These are phyloP conservation scores for Tolypocladium pustulatum DNA, from an alignment of 2,329 filamentous ascomycete species.

Conservation along the genomic window DNA sequence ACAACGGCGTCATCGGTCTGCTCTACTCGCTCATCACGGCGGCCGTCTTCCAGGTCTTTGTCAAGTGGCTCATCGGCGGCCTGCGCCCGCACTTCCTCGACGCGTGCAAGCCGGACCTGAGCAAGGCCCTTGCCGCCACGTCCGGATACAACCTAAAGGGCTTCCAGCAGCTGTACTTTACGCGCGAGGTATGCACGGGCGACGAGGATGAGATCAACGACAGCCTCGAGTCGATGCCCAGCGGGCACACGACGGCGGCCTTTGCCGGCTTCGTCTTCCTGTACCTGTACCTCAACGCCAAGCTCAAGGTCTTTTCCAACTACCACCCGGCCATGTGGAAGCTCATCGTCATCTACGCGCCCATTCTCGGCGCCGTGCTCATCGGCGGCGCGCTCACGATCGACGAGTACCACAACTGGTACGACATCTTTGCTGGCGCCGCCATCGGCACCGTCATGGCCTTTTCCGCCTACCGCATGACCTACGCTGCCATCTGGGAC, in stretches of 20 bases:
- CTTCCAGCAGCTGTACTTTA: conserved; percentile 54
- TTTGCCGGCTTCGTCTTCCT: conserved; percentile 64
- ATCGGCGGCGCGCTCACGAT: conserved; percentile 63
- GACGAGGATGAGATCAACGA: conserved; percentile 56
- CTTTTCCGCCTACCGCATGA: conserved; percentile 55
- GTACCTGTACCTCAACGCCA: conserved; percentile 66
- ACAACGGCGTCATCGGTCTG: conserved; percentile 60
- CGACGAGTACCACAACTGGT: conserved; percentile 67
- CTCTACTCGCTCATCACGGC: conserved; percentile 60
- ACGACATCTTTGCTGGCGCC: conserved; percentile 58
- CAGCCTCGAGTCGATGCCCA: conserved; percentile 60
- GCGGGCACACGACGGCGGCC: conserved; percentile 62
- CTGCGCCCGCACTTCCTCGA: conserved; percentile 62
- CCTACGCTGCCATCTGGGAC: conserved; percentile 58
- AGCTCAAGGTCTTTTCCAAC: conserved; percentile 65
- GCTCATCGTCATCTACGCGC: conserved; percentile 51
- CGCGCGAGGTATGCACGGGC: conserved; percentile 59
- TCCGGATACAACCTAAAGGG: conserved; percentile 38
- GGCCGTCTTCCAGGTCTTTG: conserved; percentile 66
- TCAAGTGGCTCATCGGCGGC: conserved; percentile 67
- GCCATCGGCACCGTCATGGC: conserved; percentile 56
- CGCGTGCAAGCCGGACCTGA: conserved; percentile 50
- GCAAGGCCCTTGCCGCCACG: conserved; percentile 5
- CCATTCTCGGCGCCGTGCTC: conserved; percentile 55
- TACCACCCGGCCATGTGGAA: conserved; percentile 70